Evolutionary conservation across 805 yeast genomes (phyloP), one percentile per base, ranked within the genome.

Genomic region (Metschnikowia drakensbergensis): DNA sequence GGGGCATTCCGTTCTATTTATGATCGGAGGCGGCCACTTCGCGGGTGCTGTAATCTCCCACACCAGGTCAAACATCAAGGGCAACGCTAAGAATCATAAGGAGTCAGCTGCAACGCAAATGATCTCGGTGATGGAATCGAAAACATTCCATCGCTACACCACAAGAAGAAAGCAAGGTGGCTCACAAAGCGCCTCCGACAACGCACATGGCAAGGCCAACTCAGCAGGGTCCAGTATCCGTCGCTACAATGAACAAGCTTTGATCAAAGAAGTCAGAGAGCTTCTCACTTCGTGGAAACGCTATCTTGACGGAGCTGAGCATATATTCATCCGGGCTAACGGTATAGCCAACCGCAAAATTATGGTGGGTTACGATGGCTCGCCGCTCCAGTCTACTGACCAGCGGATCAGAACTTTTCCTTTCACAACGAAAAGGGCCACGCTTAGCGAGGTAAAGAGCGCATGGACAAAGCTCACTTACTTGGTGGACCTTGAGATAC

Each of bases 161-260:
- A 90, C 97, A 1, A 82, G 99, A 71, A 79, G 97, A 54, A 94
- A 94, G 62, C 99, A 94, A 66, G 99, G 99, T 73, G 99, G 99
- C 1, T 80, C 97, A 0, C 99, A 94, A 64, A 81, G 91, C 54
- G 91, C 97, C 1, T 85, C 81, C 66, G 99, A 94, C 66, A 88
- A 85, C 60, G 86, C 96, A 0, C 81, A 86, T 55, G 98, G 99
- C 3, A 92, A 91, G 63, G 98, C 98, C 6, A 89, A 89, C 53
- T 89, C 97, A 26, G 99, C 97, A 0, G 99, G 99, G 45, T 86
- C 97, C 1, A 81, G 82, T 46, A 75, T 94, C 40, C 82, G 99
- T 70, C 76, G 99, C 52, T 83, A 89, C 58, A 92, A 91, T 59
- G 99, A 94, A 66, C 84, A 82, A 48, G 92, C 92, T 1, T 72